phyloP scores from a whole-genome alignment of 129 eudicot genomes.

The Pulicaria dysenterica region DNA sequence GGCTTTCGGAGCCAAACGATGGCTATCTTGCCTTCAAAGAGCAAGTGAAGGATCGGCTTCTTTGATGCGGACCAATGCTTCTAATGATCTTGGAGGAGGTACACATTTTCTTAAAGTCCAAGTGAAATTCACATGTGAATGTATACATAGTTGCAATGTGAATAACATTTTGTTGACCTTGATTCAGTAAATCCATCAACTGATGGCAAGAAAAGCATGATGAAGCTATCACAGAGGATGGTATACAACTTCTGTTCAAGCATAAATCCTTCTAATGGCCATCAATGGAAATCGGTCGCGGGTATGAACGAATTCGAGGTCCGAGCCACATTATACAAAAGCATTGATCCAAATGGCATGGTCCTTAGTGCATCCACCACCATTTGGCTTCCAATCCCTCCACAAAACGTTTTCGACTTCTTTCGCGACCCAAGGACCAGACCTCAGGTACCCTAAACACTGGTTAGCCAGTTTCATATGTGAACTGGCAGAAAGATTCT shows the following conservation, averaged over 20 bases:
- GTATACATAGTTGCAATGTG: neutral
- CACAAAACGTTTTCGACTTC: constrained; percentile 52
- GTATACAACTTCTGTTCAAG: constrained; percentile 58
- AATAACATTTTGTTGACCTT: neutral
- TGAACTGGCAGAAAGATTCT: neutral
- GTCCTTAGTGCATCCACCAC: constrained; percentile 68
- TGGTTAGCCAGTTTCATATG: neutral
- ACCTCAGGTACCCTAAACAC: constrained; percentile 50
- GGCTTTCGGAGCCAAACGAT: constrained; percentile 63
- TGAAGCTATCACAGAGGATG: constrained; percentile 68
- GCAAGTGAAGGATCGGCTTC: constrained; percentile 53
- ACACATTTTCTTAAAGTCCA: neutral
- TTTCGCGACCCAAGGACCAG: constrained; percentile 59
- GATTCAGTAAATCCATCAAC: constrained; percentile 46
- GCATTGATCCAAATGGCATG: constrained; percentile 50
- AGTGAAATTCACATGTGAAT: neutral
- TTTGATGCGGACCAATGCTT: constrained; percentile 31
- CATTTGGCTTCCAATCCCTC: constrained; percentile 64
- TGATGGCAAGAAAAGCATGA: constrained; percentile 68
- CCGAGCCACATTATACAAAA: constrained; percentile 48
- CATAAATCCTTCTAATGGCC: constrained; percentile 46
- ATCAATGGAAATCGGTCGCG: constrained; percentile 47
- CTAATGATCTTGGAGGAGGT: constrained; percentile 66
- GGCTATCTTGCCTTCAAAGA: constrained; percentile 65
- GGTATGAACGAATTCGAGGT: constrained; percentile 52